phyloP scores from a whole-genome alignment of 345 rosid genomes.

The Murraya koenigii region DNA sequence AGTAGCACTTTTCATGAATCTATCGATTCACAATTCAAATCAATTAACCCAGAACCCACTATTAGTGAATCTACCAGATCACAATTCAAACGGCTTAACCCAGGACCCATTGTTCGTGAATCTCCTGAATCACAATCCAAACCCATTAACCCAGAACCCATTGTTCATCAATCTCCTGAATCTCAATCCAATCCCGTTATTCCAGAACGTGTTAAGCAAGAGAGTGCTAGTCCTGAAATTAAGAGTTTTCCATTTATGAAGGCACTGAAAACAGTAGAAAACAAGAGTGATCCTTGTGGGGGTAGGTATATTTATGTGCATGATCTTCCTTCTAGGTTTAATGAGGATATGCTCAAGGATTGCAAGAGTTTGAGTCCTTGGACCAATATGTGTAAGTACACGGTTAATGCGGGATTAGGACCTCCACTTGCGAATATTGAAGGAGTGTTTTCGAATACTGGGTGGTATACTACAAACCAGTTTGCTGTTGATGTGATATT shows the following conservation, averaged over 20 bases:
- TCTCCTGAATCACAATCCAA: constrained; percentile 16
- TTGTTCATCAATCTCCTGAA: neutral
- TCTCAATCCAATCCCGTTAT: neutral
- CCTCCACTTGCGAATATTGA: constrained; percentile 78
- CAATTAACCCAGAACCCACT: neutral
- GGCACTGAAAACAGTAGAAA: constrained; percentile 71
- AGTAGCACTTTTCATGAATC: constrained; percentile 31
- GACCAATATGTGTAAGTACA: constrained; percentile 96
- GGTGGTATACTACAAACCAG: constrained; percentile 90
- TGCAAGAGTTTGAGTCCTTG: constrained; percentile 81
- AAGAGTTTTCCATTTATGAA: constrained; percentile 48
- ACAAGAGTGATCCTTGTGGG: constrained; percentile 80
- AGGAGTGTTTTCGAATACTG: constrained; percentile 71
- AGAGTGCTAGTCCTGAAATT: constrained; percentile 10
- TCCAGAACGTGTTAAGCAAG: neutral
- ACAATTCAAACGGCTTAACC: constrained; percentile 15
- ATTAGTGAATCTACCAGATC: constrained; percentile 20
- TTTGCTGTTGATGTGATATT: constrained; percentile 89
- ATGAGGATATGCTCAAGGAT: constrained; percentile 80
- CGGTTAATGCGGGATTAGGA: constrained; percentile 70
- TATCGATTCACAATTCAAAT: constrained; percentile 27
- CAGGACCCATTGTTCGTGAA: constrained; percentile 19
- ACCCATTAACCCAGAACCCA: neutral
- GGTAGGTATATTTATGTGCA: constrained; percentile 84
- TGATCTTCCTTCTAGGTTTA: constrained; percentile 71